phyloP scores from a whole-genome alignment of 257 asterid species.

The Henckelia pumila region DNA sequence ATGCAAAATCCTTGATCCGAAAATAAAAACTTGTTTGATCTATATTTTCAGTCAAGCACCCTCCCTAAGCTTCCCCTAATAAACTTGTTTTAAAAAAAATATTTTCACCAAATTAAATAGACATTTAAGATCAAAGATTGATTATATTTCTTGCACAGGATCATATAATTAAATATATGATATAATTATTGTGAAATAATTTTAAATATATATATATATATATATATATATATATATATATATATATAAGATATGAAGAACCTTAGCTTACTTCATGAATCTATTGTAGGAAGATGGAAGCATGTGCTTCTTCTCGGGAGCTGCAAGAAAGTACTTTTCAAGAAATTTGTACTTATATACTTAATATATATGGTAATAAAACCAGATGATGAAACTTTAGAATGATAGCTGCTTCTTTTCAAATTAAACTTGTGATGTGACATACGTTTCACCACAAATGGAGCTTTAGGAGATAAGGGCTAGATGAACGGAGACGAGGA shows the following conservation, averaged over 20 bases:
- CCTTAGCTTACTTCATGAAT: conserved; percentile 98
- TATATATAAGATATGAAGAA: no score
- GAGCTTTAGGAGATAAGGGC: conserved; percentile 69
- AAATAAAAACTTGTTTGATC: no score
- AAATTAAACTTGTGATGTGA: background rate
- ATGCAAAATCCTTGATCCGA: no score
- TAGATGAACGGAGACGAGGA: conserved; percentile 63
- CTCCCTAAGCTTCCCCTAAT: no score
- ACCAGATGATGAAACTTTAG: background rate
- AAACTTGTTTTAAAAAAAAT: no score
- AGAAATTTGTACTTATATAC: background rate
- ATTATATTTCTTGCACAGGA: no score
- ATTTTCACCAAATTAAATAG: no score
- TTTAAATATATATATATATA: no score
- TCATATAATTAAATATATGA: no score
- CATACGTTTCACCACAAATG: conserved; percentile 90
- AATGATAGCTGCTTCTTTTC: background rate
- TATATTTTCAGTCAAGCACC: no score
- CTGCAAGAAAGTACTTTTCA: conserved; percentile 40
- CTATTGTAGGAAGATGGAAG: conserved; percentile 98
- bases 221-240: no score
- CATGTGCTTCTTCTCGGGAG: conserved; percentile 96
- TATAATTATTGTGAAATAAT: background rate
- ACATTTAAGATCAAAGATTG: no score
- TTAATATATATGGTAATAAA: background rate